Percentiles rank a stretch among this genome's conserved stretches.
phyloP scores from a whole-genome alignment of 164 flowering plant genomes.

The Amborella trichopoda region DNA sequence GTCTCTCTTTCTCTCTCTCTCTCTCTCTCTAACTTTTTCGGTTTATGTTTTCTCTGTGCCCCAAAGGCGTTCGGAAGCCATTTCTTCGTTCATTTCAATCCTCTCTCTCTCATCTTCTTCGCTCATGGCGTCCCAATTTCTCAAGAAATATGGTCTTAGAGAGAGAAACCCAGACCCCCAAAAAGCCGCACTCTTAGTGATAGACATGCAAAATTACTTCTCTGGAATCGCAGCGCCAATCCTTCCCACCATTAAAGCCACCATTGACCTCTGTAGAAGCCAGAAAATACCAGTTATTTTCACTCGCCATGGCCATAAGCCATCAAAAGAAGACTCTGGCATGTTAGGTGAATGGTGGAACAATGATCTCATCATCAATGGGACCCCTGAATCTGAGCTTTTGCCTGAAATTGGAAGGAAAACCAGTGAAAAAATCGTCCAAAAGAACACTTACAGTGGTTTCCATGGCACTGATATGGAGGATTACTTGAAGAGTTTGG shows the following conservation, averaged over 20 bases:
- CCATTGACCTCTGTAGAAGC: constrained; percentile 49
- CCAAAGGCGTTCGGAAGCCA: no score
- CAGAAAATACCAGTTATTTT: constrained; percentile 53
- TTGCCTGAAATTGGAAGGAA: constrained; percentile 24
- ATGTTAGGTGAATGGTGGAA: constrained; percentile 73
- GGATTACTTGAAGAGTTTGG: constrained; percentile 34
- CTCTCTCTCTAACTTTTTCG: no score
- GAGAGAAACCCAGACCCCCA: constrained; percentile 48
- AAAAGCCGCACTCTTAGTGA: constrained; percentile 41
- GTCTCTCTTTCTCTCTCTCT: no score
- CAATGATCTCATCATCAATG: constrained; percentile 49
- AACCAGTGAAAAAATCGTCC: constrained; percentile 32
- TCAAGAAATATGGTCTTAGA: no score
- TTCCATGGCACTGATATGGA: constrained; percentile 40
- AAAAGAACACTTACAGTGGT: constrained; percentile 70
- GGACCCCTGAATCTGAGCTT: constrained; percentile 42
- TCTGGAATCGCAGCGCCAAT: constrained; percentile 51
- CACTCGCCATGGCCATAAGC: constrained; percentile 69
- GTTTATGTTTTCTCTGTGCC: no score
- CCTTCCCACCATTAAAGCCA: constrained; percentile 30
- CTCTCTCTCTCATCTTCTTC: no score
- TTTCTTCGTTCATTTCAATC: no score
- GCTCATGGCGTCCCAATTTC: no score
- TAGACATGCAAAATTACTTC: constrained; percentile 74
- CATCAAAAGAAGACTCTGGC: constrained; percentile 36